Conservation (phyloP, 148 eudicot genomes). For the Cornus controversa region DNA sequence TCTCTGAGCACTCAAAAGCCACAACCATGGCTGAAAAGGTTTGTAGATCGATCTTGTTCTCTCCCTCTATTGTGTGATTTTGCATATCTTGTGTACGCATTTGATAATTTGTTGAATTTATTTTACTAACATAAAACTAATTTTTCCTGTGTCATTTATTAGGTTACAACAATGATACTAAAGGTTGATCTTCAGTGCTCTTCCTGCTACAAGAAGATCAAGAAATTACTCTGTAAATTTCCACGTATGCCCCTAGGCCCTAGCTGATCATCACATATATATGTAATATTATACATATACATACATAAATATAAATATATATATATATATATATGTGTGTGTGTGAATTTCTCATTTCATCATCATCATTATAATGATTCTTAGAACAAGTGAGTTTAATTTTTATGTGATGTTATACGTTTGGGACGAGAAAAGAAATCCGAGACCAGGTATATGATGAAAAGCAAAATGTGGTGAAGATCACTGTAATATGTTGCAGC, state of each 20-base stretch:
- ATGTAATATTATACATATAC: too few species aligned
- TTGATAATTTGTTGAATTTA: too few species aligned
- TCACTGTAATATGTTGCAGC: slow-evolving; percentile 68
- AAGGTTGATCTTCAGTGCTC: slow-evolving; percentile 60
- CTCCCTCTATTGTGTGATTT: too few species aligned
- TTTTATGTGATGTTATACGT: slow-evolving; percentile 1
- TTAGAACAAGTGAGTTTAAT: too few species aligned
- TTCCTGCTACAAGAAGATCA: slow-evolving; percentile 69
- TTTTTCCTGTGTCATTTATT: neutral
- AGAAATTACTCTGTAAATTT: slow-evolving; percentile 57
- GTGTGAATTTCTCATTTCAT: too few species aligned
- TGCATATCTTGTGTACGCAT: too few species aligned
- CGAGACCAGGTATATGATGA: slow-evolving; percentile 71
- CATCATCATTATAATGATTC: neutral
- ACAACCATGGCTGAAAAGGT: neutral
- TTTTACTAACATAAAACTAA: too few species aligned
- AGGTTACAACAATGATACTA: slow-evolving; percentile 62
- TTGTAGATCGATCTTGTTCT: neutral
- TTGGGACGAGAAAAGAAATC: slow-evolving; percentile 52
- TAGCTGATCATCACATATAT: neutral
- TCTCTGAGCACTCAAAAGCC: neutral
- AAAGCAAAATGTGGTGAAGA: slow-evolving; percentile 57
- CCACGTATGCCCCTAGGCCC: slow-evolving; percentile 53
- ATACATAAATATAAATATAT: too few species aligned
- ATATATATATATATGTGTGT: too few species aligned